Conservation (phyloP, 2,329 filamentous ascomycete genomes). For the Sclerotinia spermophila region DNA sequence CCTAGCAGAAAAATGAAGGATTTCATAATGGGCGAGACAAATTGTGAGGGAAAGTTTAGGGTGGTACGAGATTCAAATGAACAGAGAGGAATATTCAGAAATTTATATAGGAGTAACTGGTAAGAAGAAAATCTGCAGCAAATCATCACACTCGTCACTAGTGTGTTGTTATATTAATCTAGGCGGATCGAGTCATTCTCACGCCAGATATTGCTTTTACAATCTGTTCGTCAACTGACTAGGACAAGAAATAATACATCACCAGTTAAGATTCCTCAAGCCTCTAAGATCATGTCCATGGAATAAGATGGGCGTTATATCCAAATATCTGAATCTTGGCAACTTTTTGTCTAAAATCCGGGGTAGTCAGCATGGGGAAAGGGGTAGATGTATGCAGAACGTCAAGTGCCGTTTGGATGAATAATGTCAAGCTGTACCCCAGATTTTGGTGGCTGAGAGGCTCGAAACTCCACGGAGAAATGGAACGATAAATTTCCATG, state of each 20-base stretch:
- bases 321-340: not conserved
- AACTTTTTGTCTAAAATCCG: not conserved
- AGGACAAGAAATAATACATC: not conserved
- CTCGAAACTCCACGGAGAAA: not conserved
- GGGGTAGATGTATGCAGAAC: not conserved
- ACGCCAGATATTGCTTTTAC: not conserved
- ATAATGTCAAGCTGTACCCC: not conserved
- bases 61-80: not conserved
- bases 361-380: not conserved
- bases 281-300: too few species aligned
- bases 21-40: constrained; percentile 4
- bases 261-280: not conserved
- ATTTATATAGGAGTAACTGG: not conserved
- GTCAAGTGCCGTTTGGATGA: not conserved
- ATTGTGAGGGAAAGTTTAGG: not conserved
- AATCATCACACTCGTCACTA: not conserved
- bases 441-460: not conserved
- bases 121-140: not conserved
- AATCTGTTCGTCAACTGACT: constrained; percentile 6
- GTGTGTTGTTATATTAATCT: not conserved
- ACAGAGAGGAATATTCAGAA: not conserved
- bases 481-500: not conserved
- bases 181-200: not conserved
- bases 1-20: not conserved
- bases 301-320: not conserved